Evolutionary conservation across 257 asterid species (phyloP).

Genomic region (Solanum virginianum): DNA sequence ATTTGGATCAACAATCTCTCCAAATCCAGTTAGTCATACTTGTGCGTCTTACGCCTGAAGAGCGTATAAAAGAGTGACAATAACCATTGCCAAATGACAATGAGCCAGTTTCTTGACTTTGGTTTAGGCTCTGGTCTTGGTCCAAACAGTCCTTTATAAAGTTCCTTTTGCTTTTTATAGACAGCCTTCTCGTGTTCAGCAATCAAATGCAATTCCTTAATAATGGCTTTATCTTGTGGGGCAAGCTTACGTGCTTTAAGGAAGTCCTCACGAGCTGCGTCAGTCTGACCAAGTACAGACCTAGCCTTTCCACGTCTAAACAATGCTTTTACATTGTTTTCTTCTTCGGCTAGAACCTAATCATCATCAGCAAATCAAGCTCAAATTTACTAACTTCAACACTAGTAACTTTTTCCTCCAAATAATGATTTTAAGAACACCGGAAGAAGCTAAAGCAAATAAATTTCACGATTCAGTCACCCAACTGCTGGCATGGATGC

Average conservation of each 20-base stretch:
- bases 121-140: conserved; percentile 58
- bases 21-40: conserved; percentile 33
- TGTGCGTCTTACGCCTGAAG: conserved; percentile 41
- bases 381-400: background rate
- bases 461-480: background rate
- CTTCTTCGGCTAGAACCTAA: conserved; percentile 82
- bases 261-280: conserved; percentile 89
- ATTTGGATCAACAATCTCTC: background rate
- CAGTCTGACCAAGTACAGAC: conserved; percentile 92
- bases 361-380: background rate
- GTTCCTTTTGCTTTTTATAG: conserved; percentile 86
- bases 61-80: conserved; percentile 42
- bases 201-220: conserved; percentile 50
- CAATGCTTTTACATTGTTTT: conserved; percentile 74
- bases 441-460: background rate
- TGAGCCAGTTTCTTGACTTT: conserved; percentile 27
- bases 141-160: conserved; percentile 79
- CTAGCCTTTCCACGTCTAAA: conserved; percentile 90
- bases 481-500: background rate
- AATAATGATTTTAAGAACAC: background rate
- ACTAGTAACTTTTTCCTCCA: background rate
- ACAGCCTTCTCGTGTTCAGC: conserved; percentile 83
- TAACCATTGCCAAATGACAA: conserved; percentile 64
- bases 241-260: conserved; percentile 70
- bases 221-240: conserved; percentile 76